Base-by-base conservation (phyloP, 257 asterid genomes). In the Ilex aquifolium region DNA sequence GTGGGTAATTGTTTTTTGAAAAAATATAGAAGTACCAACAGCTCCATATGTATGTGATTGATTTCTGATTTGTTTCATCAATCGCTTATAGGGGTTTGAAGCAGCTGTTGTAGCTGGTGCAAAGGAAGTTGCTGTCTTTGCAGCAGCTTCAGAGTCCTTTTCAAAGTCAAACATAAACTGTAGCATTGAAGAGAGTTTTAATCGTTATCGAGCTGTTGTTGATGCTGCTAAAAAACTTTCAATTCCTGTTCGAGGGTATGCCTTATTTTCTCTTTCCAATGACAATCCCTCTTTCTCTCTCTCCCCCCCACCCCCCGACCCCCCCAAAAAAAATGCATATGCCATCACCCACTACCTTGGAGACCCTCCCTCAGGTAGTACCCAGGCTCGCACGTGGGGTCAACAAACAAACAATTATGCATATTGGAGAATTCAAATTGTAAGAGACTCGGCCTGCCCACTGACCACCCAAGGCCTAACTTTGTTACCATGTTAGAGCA, bases 221-320 rank as follows among this genome's bases (percentile, higher is more conserved):
- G 76, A 80, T 67, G 92, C 97, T 65, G 96, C 99, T 55, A 79
- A 78, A 76, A 81, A 83, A 69, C 87, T 75, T 63, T 81, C 91
- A n/a, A 78, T 92, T 76, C 94, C 95, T 15, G 90, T 92, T 51
- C 95, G 99, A 1, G 96, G 97, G 96, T 91, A 88, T 54, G 81
- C 49, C 57, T 57, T 61, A 29, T 59, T 67, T 31, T 66, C 27
- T 21, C 27, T 21, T 21, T 21, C 27, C 27, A 21, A 21, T 21
- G 27, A 21, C 27, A 21, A 21, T 21, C 63, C 58, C 56, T 6
- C 53, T 48, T 21, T 13, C 15, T 1, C 42, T 52, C 44, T 49
- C 57, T 48, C 40, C 13, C 42, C n/a, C 32, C 44, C 29, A 44
- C 44, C 7, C 50, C 39, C 31, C 39, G 40, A 50, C 13, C 31